Evolutionary conservation across 2,329 filamentous ascomycete species (phyloP).

Genomic region (Colletotrichum nymphaeae): DNA sequence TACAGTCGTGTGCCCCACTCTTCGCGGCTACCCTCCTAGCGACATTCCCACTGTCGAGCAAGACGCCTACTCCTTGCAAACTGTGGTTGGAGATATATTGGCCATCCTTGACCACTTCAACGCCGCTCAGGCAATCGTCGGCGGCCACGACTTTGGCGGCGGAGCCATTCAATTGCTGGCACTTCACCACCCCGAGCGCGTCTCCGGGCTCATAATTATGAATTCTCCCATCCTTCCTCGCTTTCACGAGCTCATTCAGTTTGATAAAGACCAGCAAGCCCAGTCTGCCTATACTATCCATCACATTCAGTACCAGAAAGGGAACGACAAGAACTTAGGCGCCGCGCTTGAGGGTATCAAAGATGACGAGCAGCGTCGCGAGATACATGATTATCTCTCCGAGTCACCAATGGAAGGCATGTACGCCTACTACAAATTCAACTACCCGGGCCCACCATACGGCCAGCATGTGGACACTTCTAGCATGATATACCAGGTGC

Average conservation of each 20-base stretch:
- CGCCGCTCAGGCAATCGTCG: not conserved
- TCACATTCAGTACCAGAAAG: not conserved
- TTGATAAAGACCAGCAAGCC: not conserved
- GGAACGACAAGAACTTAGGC: not conserved
- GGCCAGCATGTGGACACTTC: not conserved
- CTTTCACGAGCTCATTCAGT: not conserved
- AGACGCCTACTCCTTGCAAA: not conserved
- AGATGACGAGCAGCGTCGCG: not conserved
- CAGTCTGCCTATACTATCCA: not conserved
- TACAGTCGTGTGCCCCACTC: not conserved
- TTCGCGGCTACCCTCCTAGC: not conserved
- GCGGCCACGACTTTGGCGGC: constrained; percentile 2
- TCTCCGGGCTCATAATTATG: not conserved
- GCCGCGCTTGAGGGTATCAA: not conserved
- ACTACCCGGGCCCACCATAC: not conserved
- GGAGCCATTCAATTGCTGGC: not conserved
- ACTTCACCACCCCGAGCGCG: not conserved
- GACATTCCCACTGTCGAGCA: not conserved
- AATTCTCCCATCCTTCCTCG: not conserved
- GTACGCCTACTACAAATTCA: not conserved
- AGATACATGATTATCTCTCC: not conserved
- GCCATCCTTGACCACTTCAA: not conserved
- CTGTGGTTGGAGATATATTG: not conserved
- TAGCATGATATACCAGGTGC: not conserved
- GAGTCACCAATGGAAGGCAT: constrained; percentile 3